A percentile compares a stretch with the other conserved stretches of the same genome.
Conservation (phyloP, 2,329 filamentous ascomycete genomes). For the Arthrobotrys sinensis region DNA sequence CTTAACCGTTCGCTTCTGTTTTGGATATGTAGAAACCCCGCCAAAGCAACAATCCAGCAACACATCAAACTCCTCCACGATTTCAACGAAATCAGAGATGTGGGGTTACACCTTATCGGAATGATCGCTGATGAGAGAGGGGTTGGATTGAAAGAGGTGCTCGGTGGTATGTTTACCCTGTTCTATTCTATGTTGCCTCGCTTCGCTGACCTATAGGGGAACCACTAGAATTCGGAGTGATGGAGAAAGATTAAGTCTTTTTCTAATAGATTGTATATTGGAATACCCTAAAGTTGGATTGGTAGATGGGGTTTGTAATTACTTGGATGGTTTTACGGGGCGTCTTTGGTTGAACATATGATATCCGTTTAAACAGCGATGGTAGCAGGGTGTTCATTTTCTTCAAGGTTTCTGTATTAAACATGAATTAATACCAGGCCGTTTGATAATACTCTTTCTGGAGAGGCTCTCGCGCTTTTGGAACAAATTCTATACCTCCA, state of each 20-base stretch:
- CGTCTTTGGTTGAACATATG: no score
- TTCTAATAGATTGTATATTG: background rate
- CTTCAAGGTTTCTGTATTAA: no score
- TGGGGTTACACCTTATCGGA: constrained; percentile 77
- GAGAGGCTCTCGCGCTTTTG: no score
- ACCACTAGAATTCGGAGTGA: constrained; percentile 52
- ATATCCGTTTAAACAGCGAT: no score
- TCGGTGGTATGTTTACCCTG: constrained; percentile 52
- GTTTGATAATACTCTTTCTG: no score
- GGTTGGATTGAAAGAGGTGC: constrained; percentile 71
- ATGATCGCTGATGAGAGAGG: constrained; percentile 78
- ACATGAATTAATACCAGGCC: no score
- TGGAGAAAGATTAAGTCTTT: constrained; percentile 46
- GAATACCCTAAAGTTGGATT: no score
- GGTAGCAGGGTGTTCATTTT: no score
- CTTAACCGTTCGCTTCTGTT: constrained; percentile 1
- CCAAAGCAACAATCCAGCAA: constrained; percentile 73
- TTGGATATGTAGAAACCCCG: constrained; percentile 65
- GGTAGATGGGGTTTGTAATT: no score
- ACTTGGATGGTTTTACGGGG: no score
- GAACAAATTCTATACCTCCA: no score
- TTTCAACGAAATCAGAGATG: constrained; percentile 81
- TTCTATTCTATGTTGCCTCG: background rate
- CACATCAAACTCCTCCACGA: constrained; percentile 78
- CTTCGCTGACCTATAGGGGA: background rate